phyloP scores from a whole-genome alignment of 2,329 filamentous ascomycete genomes.

The Colletotrichum orchidophilum region DNA sequence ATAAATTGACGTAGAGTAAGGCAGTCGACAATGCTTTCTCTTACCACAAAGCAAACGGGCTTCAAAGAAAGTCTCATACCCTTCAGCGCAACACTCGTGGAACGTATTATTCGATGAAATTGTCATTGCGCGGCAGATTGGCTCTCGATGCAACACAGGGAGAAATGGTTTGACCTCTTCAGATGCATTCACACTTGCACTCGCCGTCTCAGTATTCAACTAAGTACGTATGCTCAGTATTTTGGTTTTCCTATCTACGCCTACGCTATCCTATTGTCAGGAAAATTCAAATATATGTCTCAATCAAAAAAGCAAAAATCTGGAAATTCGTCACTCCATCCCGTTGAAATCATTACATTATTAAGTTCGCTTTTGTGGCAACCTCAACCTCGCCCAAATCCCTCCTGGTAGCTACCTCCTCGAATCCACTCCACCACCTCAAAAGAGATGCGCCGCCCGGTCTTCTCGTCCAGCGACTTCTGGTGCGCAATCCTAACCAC shows the following conservation, averaged over 20 bases:
- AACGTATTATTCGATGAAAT: background rate
- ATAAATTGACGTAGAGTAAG: background rate
- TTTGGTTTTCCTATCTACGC: conserved; percentile 25
- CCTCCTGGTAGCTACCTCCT: conserved; percentile 52
- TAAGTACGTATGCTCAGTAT: background rate
- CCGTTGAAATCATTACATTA: conserved; percentile 5
- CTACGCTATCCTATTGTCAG: conserved; percentile 32
- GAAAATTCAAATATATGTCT: conserved; percentile 1
- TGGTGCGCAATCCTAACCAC: conserved; percentile 59
- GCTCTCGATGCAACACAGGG: background rate
- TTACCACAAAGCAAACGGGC: conserved; percentile 9
- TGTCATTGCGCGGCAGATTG: background rate
- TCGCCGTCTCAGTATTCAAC: background rate
- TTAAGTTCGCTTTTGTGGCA: background rate
- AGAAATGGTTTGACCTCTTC: background rate
- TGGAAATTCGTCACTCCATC: background rate
- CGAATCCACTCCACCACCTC: conserved; percentile 87
- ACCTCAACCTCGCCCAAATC: conserved; percentile 26
- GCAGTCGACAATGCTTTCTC: background rate
- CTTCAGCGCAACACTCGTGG: background rate
- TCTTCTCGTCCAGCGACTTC: conserved; percentile 70
- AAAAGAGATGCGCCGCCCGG: conserved; percentile 80
- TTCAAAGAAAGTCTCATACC: conserved; percentile 2
- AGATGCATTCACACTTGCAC: background rate
- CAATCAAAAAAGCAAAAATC: background rate